These are phyloP conservation scores for Nannochloropsis granulata DNA, from an alignment of 108 stramenopile species.

Conservation along the genomic window DNA sequence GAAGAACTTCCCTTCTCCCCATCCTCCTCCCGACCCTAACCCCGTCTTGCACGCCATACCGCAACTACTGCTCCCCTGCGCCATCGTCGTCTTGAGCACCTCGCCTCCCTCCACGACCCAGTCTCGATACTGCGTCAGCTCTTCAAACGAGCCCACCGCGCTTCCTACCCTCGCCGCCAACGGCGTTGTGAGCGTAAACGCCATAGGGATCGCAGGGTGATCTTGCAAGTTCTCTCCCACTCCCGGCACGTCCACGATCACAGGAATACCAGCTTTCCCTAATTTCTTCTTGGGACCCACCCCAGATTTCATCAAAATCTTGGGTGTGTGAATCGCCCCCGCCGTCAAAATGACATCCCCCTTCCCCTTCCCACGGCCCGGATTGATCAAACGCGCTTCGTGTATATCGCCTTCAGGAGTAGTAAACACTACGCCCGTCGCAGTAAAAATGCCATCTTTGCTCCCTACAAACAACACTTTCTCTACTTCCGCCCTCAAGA, in stretches of 20 bases:
- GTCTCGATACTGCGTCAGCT: background rate
- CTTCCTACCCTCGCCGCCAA: background rate
- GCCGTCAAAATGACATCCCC: conserved; percentile 49
- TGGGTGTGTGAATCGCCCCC: conserved; percentile 50
- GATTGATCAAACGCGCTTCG: background rate
- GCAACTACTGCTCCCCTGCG: background rate
- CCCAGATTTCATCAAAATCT: conserved; percentile 47
- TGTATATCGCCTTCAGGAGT: background rate
- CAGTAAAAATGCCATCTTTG: background rate
- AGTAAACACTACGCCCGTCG: background rate
- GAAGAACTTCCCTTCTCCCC: background rate
- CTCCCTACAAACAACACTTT: background rate
- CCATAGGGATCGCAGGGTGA: background rate
- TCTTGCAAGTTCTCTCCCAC: conserved; percentile 43
- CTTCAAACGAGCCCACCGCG: background rate
- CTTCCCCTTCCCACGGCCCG: background rate
- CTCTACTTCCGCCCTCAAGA: conserved; percentile 5
- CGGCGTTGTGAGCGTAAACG: background rate
- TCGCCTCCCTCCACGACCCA: background rate
- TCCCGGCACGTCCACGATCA: conserved; percentile 8
- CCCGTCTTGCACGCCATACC: background rate
- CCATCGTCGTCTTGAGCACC: background rate
- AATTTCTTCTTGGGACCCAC: conserved; percentile 36
- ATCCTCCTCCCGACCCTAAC: background rate
- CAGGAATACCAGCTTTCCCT: background rate